Evolutionary conservation across 2,329 filamentous ascomycete genomes (phyloP).

Genomic region (Phyllosticta ampelicida): DNA sequence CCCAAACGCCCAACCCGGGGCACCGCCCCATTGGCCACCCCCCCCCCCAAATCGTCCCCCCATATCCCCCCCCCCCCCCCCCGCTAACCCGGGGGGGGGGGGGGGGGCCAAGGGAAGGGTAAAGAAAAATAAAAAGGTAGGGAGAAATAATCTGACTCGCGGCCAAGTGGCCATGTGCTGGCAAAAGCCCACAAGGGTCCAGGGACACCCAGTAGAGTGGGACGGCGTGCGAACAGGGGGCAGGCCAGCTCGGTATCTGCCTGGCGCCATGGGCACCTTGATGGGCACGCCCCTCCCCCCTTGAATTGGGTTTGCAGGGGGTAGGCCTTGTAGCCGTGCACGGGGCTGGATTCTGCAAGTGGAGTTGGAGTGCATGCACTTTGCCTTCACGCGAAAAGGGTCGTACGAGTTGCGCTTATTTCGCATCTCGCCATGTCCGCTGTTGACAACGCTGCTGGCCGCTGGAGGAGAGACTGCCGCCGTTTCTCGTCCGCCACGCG

Average conservation of each 20-base stretch:
- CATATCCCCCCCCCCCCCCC: too few species aligned
- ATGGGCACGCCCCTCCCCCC: background rate
- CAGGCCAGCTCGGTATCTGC: background rate
- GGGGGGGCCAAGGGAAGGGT: too few species aligned
- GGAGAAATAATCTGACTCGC: background rate
- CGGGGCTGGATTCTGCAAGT: background rate
- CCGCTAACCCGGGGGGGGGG: too few species aligned
- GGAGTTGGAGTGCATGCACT: background rate
- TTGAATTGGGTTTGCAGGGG: background rate
- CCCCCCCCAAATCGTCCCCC: too few species aligned
- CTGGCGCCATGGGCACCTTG: background rate
- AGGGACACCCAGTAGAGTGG: background rate
- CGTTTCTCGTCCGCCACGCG: background rate
- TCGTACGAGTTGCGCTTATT: background rate
- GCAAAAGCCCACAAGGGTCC: background rate
- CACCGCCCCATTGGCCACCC: too few species aligned
- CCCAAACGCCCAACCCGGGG: too few species aligned
- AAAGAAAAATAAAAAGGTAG: too few species aligned
- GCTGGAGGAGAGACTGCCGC: background rate
- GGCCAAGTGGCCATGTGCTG: background rate
- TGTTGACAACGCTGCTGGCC: background rate
- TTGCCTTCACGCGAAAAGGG: background rate
- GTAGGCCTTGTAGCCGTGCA: background rate
- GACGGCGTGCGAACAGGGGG: background rate
- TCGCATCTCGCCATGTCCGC: background rate